phyloP scores from a whole-genome alignment of 805 yeast species.

The Hanseniaspora lachancei region DNA sequence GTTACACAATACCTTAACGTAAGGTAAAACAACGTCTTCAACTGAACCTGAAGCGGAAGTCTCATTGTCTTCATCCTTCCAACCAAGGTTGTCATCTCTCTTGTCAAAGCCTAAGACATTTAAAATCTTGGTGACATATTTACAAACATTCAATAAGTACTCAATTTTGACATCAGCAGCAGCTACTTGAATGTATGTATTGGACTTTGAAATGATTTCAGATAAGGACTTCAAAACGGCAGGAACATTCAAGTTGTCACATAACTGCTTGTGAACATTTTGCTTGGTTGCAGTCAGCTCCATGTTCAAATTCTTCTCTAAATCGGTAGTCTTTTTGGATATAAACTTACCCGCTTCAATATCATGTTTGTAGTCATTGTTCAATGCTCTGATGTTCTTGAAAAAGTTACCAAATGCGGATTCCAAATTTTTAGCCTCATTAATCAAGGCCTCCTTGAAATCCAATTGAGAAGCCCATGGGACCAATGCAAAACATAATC shows the following conservation, averaged over 20 bases:
- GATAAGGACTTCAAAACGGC: slow-evolving; percentile 50
- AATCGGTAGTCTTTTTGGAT: slow-evolving; percentile 45
- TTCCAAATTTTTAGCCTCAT: slow-evolving; percentile 69
- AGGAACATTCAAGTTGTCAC: slow-evolving; percentile 80
- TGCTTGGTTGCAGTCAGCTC: slow-evolving; percentile 40
- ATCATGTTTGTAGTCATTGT: slow-evolving; percentile 46
- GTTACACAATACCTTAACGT: slow-evolving; percentile 56
- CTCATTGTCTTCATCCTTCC: slow-evolving; percentile 39
- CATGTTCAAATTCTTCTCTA: slow-evolving; percentile 44
- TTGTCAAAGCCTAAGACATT: slow-evolving; percentile 62
- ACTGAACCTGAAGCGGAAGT: slow-evolving; percentile 18
- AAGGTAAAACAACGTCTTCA: slow-evolving; percentile 72
- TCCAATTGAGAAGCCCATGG: slow-evolving; percentile 90
- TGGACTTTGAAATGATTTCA: slow-evolving; percentile 58
- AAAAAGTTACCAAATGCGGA: slow-evolving; percentile 68
- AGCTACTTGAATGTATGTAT: slow-evolving; percentile 55
- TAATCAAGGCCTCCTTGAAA: slow-evolving; percentile 67
- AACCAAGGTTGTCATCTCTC: slow-evolving; percentile 63
- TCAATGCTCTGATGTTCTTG: slow-evolving; percentile 71
- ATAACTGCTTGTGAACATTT: slow-evolving; percentile 61
- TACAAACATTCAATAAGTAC: slow-evolving; percentile 48
- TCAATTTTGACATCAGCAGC: slow-evolving; percentile 46
- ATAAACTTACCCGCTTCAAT: slow-evolving; percentile 37
- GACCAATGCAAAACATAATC: slow-evolving; percentile 80
- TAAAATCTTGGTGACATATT: slow-evolving; percentile 60